Base-by-base conservation (phyloP, 495 filamentous ascomycete species). In the Penicillium tannophilum region DNA sequence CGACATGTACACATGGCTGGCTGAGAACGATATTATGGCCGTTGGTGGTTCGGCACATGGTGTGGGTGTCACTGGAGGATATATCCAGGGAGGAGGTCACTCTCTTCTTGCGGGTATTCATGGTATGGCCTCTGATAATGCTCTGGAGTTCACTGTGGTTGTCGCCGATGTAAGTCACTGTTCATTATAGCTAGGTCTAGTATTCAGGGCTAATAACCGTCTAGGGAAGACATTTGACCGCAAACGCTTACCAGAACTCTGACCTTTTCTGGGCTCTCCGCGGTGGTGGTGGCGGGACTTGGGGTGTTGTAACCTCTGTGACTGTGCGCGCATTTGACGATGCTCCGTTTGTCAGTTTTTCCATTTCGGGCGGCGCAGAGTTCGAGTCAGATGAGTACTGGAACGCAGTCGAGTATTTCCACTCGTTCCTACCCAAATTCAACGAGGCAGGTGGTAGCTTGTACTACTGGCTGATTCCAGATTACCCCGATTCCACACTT, bases 221-320 rank as follows among this genome's bases (percentile, higher is more conserved):
- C 8, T n/a, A 82, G 52, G 84, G 84, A 16, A 45, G 61, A 26
- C 69, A 78, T 9, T 63, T 76, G n/a, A 74, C 66, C 12, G 77
- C 76, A 1, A 77, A 73, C 39, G 58, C 66, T 9, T 62, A 65
- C 16, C 65, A 74, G 39, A 74, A 83, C 48, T 35, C 56, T 5
- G 78, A 83, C 57, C 70, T 88, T 2, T 89, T 87, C 74, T 88
- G 78, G 56, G 79, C 79, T 3, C 68, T 87, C 28, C 75, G 84
- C 24, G 72, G 72, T 17, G 71, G 72, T 2, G 72, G 72, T 16
- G 71, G 71, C 26, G 69, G 50, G 51, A 83, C 79, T 19, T 85
- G 80, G 58, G 83, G 82, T 4, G 72, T 83, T 0, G 80, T 84
- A 0, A 71, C 81, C 12, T 74, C 71, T 31, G 72, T 74, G 42